Evolutionary conservation across 306 rosid genomes (phyloP).

Genomic region (Rosa multiflora): DNA sequence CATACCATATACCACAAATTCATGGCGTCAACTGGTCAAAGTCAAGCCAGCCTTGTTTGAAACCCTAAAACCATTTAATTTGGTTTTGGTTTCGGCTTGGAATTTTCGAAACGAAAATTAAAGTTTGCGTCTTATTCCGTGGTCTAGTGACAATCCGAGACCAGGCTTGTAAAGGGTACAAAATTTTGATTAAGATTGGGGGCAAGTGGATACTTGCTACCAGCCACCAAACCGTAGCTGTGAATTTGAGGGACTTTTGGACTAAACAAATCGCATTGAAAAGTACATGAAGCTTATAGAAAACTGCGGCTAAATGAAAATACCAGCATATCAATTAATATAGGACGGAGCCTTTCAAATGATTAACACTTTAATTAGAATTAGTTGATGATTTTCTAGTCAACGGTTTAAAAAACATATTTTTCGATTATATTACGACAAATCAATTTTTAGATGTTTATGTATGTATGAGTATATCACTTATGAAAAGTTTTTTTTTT

Average conservation of each 20-base stretch:
- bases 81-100: neutral
- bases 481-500: too few species aligned
- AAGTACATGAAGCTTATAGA: neutral
- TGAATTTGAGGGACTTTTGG: conserved; percentile 1
- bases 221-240: neutral
- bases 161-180: neutral
- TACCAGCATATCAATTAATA: neutral
- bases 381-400: too few species aligned
- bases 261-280: neutral
- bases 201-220: neutral
- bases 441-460: too few species aligned
- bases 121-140: neutral
- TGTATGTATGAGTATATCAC: too few species aligned
- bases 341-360: too few species aligned
- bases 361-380: too few species aligned
- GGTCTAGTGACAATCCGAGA: neutral
- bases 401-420: too few species aligned
- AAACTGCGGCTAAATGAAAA: neutral
- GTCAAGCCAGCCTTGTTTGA: conserved; percentile 29
- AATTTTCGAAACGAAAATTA: neutral
- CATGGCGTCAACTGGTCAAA: conserved; percentile 8
- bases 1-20: too few species aligned
- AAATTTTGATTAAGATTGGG: neutral
- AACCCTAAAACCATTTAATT: neutral
- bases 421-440: too few species aligned